Evolutionary conservation across 768 basidiomycete genomes (phyloP).

Genomic region (Boletus eberwhitei): DNA sequence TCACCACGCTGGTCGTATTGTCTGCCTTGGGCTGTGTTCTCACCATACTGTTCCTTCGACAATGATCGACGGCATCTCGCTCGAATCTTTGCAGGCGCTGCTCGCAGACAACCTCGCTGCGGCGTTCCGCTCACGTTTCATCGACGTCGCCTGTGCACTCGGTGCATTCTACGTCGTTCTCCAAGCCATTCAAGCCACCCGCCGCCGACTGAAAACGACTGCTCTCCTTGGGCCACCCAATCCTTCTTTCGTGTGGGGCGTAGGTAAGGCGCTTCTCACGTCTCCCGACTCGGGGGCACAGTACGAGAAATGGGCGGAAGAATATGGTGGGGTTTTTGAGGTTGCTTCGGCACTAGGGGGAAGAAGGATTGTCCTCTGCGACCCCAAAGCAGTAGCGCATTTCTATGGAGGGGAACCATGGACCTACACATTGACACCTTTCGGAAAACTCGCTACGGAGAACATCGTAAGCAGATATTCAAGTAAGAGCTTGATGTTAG

Average conservation of each 20-base stretch:
- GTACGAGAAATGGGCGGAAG: constrained; percentile 44
- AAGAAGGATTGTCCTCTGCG: constrained; percentile 37
- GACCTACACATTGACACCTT: constrained; percentile 27
- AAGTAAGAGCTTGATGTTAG: neutral
- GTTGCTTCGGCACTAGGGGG: constrained; percentile 38
- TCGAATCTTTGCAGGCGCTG: constrained; percentile 3
- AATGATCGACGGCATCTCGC: neutral
- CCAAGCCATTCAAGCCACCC: constrained; percentile 1
- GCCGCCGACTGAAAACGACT: constrained; percentile 16
- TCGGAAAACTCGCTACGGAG: constrained; percentile 19
- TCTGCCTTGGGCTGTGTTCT: neutral
- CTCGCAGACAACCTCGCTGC: neutral
- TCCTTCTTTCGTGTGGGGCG: constrained; percentile 18
- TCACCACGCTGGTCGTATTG: neutral
- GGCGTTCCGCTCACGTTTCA: neutral
- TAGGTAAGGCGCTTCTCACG: neutral
- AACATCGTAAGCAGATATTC: constrained; percentile 19
- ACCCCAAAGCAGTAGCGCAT: constrained; percentile 52
- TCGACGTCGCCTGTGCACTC: constrained; percentile 1
- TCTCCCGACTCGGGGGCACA: constrained; percentile 30
- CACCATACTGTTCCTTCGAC: neutral
- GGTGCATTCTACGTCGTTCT: constrained; percentile 8
- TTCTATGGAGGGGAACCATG: constrained; percentile 49
- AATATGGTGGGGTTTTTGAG: constrained; percentile 46
- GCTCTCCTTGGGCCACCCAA: constrained; percentile 20